These are phyloP conservation scores for Sphaerulina vaccinii DNA, from an alignment of 2,329 filamentous ascomycete species.

Conservation along the genomic window DNA sequence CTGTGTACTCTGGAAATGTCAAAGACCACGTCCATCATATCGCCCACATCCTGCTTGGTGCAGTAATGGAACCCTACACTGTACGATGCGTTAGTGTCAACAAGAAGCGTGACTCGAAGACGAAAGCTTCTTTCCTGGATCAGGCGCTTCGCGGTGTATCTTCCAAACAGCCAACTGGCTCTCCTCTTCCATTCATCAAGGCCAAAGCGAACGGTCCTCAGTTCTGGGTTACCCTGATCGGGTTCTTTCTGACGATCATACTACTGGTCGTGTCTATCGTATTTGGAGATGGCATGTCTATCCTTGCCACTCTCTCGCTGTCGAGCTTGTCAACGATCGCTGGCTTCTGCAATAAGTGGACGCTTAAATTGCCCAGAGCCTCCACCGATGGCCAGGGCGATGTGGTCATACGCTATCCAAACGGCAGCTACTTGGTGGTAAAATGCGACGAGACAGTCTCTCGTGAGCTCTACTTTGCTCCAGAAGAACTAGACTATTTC, in stretches of 20 bases:
- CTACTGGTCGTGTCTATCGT: conserved; percentile 48
- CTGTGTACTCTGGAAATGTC: conserved; percentile 49
- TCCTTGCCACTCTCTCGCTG: conserved; percentile 49
- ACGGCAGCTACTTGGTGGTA: conserved; percentile 52
- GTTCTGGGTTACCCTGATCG: conserved; percentile 46
- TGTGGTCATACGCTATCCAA: conserved; percentile 52
- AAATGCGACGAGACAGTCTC: conserved; percentile 52
- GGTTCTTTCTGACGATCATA: conserved; percentile 44
- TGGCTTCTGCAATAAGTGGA: conserved; percentile 53
- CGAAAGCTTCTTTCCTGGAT: conserved; percentile 13
- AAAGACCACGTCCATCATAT: conserved; percentile 50
- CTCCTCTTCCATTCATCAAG: conserved; percentile 36
- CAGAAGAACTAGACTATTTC: conserved; percentile 50
- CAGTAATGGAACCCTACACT: conserved; percentile 6
- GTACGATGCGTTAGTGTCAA: conserved; percentile 34
- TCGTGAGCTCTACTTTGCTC: conserved; percentile 53
- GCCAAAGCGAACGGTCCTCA: conserved; percentile 48
- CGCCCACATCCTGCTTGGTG: conserved; percentile 46
- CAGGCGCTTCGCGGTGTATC: conserved; percentile 41
- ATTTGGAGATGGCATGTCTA: conserved; percentile 51
- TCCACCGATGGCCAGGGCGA: conserved; percentile 39
- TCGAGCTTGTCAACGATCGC: conserved; percentile 52
- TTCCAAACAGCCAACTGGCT: background rate
- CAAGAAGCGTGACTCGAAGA: background rate
- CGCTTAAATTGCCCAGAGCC: conserved; percentile 42